A percentile compares a stretch with the other conserved stretches of the same genome.
Evolutionary conservation across 1,284 basidiomycete species (phyloP).

Genomic region (Entoloma clypeatum): DNA sequence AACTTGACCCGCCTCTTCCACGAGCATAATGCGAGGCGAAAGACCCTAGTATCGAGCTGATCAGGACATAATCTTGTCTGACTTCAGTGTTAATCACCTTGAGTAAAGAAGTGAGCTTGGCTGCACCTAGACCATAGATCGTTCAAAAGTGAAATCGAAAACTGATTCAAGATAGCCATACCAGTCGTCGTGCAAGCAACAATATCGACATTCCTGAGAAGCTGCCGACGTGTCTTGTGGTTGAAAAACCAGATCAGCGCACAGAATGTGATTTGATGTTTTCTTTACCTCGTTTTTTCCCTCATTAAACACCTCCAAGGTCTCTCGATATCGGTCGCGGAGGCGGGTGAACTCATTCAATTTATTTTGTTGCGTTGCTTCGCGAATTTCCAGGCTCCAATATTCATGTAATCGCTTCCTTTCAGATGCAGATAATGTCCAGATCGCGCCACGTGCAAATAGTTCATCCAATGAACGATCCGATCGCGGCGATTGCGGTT

Average conservation of each 20-base stretch:
- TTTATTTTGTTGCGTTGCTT: slow-evolving; percentile 31
- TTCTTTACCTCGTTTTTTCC: slow-evolving; percentile 36
- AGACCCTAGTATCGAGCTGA: slow-evolving; percentile 38
- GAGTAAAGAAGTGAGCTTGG: slow-evolving; percentile 55
- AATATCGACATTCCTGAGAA: slow-evolving; percentile 52
- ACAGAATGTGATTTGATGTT: background rate
- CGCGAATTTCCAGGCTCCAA: slow-evolving; percentile 32
- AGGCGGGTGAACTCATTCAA: slow-evolving; percentile 32
- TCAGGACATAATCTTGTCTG: slow-evolving; percentile 5
- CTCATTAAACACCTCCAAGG: slow-evolving; percentile 29
- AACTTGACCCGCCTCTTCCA: slow-evolving; percentile 77
- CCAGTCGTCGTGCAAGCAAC: slow-evolving; percentile 70
- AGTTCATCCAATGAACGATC: slow-evolving; percentile 36
- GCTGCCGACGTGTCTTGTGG: slow-evolving; percentile 37
- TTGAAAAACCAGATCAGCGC: background rate
- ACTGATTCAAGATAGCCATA: slow-evolving; percentile 35
- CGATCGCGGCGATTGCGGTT: slow-evolving; percentile 31
- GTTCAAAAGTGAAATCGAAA: background rate
- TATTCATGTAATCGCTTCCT: slow-evolving; percentile 33
- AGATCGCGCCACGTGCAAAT: slow-evolving; percentile 33
- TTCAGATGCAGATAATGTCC: slow-evolving; percentile 42
- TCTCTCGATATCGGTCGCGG: slow-evolving; percentile 25
- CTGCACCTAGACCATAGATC: slow-evolving; percentile 46
- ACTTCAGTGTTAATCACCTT: slow-evolving; percentile 36
- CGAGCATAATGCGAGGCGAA: slow-evolving; percentile 50